These are phyloP conservation scores for Cyclotella choctawhatcheeana DNA, from an alignment of 108 stramenopile genomes.

Conservation along the genomic window DNA sequence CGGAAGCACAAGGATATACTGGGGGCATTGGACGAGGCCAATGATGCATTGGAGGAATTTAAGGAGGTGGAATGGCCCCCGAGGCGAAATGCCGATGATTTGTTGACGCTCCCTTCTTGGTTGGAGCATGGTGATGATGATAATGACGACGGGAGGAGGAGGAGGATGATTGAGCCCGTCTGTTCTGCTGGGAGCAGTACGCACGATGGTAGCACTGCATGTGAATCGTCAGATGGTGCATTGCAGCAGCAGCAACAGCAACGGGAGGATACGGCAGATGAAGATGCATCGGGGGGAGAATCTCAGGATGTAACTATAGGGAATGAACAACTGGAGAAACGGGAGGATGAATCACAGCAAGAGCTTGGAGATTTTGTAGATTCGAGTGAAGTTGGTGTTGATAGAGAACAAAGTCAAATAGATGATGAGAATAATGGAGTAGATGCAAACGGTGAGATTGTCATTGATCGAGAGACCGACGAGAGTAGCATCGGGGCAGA, in stretches of 20 bases:
- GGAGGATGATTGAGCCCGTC: too few relatives aligned
- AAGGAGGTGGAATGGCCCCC: constrained; percentile 57
- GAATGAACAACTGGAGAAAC: neutral
- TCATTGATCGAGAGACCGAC: too few relatives aligned
- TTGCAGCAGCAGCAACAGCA: too few relatives aligned
- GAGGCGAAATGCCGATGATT: neutral
- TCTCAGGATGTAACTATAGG: too few relatives aligned
- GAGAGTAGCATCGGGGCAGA: too few relatives aligned
- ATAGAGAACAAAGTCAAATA: neutral
- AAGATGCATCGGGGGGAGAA: too few relatives aligned
- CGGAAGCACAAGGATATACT: constrained; percentile 42
- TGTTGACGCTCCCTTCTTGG: constrained; percentile 35
- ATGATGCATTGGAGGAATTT: constrained; percentile 50
- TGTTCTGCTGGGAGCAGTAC: too few relatives aligned
- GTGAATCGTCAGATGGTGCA: too few relatives aligned
- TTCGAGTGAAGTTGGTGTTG: neutral
- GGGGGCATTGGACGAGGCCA: constrained; percentile 43
- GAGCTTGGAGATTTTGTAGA: neutral
- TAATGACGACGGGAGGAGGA: neutral
- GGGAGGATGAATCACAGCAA: neutral
- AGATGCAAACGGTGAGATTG: too few relatives aligned
- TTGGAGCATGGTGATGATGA: constrained; percentile 10
- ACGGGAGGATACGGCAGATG: too few relatives aligned
- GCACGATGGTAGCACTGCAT: too few relatives aligned
- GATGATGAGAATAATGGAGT: neutral